Percentiles rank a stretch among this genome's conserved stretches.
Evolutionary conservation across 1,284 basidiomycete genomes (phyloP).

Genomic region (Xerocomus nothofagi): DNA sequence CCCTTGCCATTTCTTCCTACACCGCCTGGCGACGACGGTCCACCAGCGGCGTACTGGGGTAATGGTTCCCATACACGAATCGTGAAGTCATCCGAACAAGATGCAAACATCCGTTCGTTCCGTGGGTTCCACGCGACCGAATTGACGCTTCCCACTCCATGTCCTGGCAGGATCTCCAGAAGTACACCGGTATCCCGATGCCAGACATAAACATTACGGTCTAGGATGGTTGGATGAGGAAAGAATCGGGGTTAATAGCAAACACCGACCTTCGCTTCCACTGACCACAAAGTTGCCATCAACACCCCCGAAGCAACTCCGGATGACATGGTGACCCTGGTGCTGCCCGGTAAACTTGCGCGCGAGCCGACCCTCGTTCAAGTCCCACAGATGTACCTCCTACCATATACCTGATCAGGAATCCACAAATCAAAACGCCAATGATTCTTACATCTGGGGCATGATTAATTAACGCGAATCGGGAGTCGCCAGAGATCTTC

Average conservation of each 20-base stretch:
- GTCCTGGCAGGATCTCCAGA: conserved; percentile 83
- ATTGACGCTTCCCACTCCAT: conserved; percentile 88
- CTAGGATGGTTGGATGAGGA: conserved; percentile 41
- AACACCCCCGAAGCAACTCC: conserved; percentile 93
- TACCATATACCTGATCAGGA: conserved; percentile 35
- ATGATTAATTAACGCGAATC: conserved; percentile 85
- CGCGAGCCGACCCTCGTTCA: conserved; percentile 66
- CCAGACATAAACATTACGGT: conserved; percentile 94
- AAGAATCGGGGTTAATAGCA: neutral
- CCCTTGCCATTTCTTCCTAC: conserved; percentile 47
- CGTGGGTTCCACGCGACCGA: conserved; percentile 95
- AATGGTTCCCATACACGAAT: conserved; percentile 83
- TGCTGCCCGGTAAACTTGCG: conserved; percentile 83
- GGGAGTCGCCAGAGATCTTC: conserved; percentile 84
- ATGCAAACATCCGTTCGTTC: conserved; percentile 88
- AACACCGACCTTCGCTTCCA: conserved; percentile 85
- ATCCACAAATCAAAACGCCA: conserved; percentile 8
- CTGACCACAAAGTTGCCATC: conserved; percentile 89
- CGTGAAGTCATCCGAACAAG: conserved; percentile 85
- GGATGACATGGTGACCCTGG: conserved; percentile 82
- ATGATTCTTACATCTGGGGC: conserved; percentile 80
- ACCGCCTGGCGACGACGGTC: conserved; percentile 17
- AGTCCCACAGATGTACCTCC: conserved; percentile 90
- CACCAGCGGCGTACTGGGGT: conserved; percentile 25
- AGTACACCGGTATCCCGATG: conserved; percentile 83